Percentiles rank a stretch among this genome's conserved stretches.
phyloP scores from a whole-genome alignment of 495 filamentous ascomycete genomes.

The Penicillium antarcticum region DNA sequence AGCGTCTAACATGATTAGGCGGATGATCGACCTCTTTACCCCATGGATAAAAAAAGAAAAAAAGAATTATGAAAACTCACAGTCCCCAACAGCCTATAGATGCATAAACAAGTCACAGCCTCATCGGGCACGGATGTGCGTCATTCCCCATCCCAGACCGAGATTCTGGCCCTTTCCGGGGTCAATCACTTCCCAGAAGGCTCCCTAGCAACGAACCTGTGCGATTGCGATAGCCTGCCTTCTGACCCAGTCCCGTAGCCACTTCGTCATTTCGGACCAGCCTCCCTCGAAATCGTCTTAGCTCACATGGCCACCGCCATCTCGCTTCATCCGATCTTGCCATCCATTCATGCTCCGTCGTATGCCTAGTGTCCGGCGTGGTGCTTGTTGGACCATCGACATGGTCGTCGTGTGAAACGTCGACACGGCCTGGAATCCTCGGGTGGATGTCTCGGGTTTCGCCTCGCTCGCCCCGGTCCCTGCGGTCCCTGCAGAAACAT shows the following conservation, averaged over 20 bases:
- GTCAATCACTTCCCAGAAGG: conserved; percentile 9
- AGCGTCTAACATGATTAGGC: conserved; percentile 2
- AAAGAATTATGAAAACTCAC: neutral
- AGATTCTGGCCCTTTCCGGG: conserved; percentile 5
- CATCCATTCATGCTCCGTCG: conserved; percentile 58
- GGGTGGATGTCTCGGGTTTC: conserved; percentile 20
- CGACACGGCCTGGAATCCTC: conserved; percentile 31
- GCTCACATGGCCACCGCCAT: conserved; percentile 15
- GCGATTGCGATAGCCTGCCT: neutral
- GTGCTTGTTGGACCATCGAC: conserved; percentile 34
- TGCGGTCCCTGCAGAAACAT: conserved; percentile 3
- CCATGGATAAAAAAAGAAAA: neutral
- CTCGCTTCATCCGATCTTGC: conserved; percentile 46
- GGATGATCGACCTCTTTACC: neutral
- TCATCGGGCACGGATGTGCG: conserved; percentile 2
- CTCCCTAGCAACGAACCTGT: conserved; percentile 5
- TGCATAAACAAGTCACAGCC: conserved; percentile 6
- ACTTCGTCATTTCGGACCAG: conserved; percentile 7
- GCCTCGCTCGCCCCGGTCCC: conserved; percentile 20
- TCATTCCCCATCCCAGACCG: conserved; percentile 4
- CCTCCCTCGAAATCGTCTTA: conserved; percentile 4
- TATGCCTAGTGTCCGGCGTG: conserved; percentile 53
- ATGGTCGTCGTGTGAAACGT: conserved; percentile 55
- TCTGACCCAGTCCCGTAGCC: conserved; percentile 1
- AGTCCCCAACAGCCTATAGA: neutral